A percentile compares a stretch with the other conserved stretches of the same genome.
Evolutionary conservation across 495 filamentous ascomycete genomes (phyloP).

Genomic region (Penicillium crystallinum): DNA sequence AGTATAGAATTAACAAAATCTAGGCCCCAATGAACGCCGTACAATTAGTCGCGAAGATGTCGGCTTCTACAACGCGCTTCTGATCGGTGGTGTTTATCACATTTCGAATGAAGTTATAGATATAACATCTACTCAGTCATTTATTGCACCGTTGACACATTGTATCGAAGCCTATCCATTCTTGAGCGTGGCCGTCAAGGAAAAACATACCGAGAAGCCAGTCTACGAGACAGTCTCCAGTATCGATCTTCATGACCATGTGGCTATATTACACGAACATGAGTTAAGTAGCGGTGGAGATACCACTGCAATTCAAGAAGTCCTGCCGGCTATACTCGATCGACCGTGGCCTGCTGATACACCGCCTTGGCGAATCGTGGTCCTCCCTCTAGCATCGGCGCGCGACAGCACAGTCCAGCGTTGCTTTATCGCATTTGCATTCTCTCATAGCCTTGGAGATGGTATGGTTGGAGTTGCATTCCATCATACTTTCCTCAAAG

Average conservation of each 20-base stretch:
- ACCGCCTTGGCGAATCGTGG: slow-evolving; percentile 23
- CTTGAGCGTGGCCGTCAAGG: slow-evolving; percentile 16
- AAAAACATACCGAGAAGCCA: slow-evolving; percentile 20
- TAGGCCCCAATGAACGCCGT: slow-evolving; percentile 25
- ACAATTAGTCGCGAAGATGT: slow-evolving; percentile 25
- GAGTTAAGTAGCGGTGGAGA: background rate
- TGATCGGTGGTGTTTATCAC: slow-evolving; percentile 22
- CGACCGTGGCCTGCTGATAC: slow-evolving; percentile 18
- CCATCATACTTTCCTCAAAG: slow-evolving; percentile 16
- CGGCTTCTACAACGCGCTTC: slow-evolving; percentile 22
- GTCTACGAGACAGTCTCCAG: slow-evolving; percentile 10
- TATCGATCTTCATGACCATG: slow-evolving; percentile 18
- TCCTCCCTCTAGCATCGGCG: slow-evolving; percentile 13
- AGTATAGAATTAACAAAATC: no score
- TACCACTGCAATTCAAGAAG: slow-evolving; percentile 4
- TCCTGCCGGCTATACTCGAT: slow-evolving; percentile 16
- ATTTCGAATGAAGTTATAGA: slow-evolving; percentile 7
- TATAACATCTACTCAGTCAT: slow-evolving; percentile 3
- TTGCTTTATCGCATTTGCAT: slow-evolving; percentile 20
- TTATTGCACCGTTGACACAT: slow-evolving; percentile 10
- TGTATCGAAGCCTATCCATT: slow-evolving; percentile 15
- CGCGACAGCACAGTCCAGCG: slow-evolving; percentile 4
- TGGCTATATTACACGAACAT: slow-evolving; percentile 11
- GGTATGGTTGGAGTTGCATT: slow-evolving; percentile 19
- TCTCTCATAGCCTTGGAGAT: slow-evolving; percentile 23